A percentile compares a stretch with the other conserved stretches of the same genome.
phyloP scores from a whole-genome alignment of 495 filamentous ascomycete genomes.

The Symbiotaphrina buchneri region DNA sequence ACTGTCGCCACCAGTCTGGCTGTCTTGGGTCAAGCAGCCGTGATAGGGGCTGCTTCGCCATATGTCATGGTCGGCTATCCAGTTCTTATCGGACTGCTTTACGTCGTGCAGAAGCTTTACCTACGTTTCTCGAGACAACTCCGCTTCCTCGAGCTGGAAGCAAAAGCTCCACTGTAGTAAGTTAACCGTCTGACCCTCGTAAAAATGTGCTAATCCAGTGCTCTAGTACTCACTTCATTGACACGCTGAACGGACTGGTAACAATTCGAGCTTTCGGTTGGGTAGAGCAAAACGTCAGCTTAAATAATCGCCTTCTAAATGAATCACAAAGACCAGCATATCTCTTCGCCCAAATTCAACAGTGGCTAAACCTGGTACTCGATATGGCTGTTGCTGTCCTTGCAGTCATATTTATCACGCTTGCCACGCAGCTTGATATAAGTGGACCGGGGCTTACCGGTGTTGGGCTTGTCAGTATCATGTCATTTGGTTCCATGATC shows the following conservation, averaged over 20 bases:
- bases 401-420: conserved; percentile 10
- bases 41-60: background rate
- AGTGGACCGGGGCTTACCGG: conserved; percentile 10
- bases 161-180: conserved; percentile 36
- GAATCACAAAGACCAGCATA: conserved; percentile 19
- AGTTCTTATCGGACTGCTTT: background rate
- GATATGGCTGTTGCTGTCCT: conserved; percentile 10
- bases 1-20: background rate
- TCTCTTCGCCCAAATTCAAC: conserved; percentile 18
- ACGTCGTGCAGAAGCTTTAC: background rate
- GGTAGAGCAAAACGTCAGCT: conserved; percentile 6
- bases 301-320: conserved; percentile 11
- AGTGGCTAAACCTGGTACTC: conserved; percentile 14
- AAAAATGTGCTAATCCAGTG: too few relatives aligned
- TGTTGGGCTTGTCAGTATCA: conserved; percentile 12
- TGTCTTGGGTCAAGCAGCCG: background rate
- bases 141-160: conserved; percentile 21
- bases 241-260: conserved; percentile 15
- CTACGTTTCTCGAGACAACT: background rate
- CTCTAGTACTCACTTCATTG: conserved; percentile 23
- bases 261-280: conserved; percentile 23
- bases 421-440: conserved; percentile 7
- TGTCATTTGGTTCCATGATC: conserved; percentile 8
- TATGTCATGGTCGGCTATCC: background rate
- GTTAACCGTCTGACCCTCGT: too few relatives aligned